phyloP scores from a whole-genome alignment of 345 rosid species.

The Aquilaria sinensis region DNA sequence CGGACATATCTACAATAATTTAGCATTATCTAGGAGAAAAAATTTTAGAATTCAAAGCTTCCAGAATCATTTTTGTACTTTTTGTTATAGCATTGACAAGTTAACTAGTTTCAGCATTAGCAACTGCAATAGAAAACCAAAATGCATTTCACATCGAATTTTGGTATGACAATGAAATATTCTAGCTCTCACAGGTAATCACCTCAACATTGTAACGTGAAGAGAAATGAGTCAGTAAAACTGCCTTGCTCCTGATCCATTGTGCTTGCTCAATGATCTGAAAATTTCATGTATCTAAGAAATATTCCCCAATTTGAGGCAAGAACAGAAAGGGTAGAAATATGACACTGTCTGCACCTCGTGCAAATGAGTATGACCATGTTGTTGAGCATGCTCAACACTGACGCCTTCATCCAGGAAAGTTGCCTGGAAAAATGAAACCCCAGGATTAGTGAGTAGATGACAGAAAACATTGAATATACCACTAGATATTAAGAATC shows the following conservation, averaged over 20 bases:
- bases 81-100: too few relatives aligned
- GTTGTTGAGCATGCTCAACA: conserved; percentile 69
- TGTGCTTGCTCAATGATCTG: conserved; percentile 82
- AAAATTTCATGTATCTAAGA: conserved; percentile 14
- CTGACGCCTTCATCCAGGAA: conserved; percentile 71
- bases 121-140: too few relatives aligned
- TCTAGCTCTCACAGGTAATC: not conserved
- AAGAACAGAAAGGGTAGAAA: conserved; percentile 7
- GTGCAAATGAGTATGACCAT: conserved; percentile 77
- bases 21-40: too few relatives aligned
- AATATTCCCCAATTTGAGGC: not conserved
- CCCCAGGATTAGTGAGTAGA: not conserved
- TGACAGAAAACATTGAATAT: not conserved
- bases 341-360: conserved; percentile 39
- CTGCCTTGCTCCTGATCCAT: conserved; percentile 82
- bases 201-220: conserved; percentile 89
- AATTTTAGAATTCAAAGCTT: too few relatives aligned
- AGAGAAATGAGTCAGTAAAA: conserved; percentile 83
- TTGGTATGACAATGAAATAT: too few relatives aligned
- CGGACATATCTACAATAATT: too few relatives aligned
- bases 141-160: not conserved
- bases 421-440: conserved; percentile 58
- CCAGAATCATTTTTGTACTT: too few relatives aligned
- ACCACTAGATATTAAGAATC: conserved; percentile 4
- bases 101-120: too few relatives aligned